phyloP scores from a whole-genome alignment of 2,329 filamentous ascomycete species.

The Ambrosiella xylebori region DNA sequence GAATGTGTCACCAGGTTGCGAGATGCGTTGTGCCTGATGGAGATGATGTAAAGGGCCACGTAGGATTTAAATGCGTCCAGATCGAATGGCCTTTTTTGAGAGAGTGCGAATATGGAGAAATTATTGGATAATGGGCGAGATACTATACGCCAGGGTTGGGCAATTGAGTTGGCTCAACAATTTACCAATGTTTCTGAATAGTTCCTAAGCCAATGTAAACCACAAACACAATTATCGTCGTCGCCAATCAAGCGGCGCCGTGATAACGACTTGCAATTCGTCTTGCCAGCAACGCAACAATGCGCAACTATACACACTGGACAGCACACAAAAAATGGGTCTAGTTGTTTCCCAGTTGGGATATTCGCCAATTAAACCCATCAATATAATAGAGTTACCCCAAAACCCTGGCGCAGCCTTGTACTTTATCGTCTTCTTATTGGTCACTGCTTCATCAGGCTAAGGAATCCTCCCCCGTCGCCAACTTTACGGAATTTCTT shows the following conservation, averaged over 20 bases:
- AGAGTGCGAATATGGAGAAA: too few relatives aligned
- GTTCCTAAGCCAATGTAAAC: not conserved
- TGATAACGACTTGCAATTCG: not conserved
- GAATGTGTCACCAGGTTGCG: too few relatives aligned
- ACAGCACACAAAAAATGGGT: not conserved
- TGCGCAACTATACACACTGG: not conserved
- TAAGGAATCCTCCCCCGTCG: not conserved
- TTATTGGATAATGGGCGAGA: too few relatives aligned
- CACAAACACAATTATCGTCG: not conserved
- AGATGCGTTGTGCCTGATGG: too few relatives aligned
- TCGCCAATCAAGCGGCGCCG: not conserved
- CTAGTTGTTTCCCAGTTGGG: not conserved
- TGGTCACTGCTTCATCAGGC: constrained; percentile 10
- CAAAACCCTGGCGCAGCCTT: constrained; percentile 6
- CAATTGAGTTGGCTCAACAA: not conserved
- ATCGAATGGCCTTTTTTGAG: too few relatives aligned
- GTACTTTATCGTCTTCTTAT: not conserved
- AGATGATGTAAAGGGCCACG: too few relatives aligned
- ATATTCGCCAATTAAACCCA: not conserved
- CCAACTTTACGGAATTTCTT: not conserved
- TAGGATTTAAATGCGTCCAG: too few relatives aligned
- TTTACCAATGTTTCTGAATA: not conserved
- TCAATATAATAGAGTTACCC: not conserved
- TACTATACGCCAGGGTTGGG: too few relatives aligned
- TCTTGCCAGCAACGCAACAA: constrained; percentile 5